Percentiles rank a stretch among this genome's conserved stretches.
Conservation (phyloP, 2,329 filamentous ascomycete species). For the Trichophyton simii region DNA sequence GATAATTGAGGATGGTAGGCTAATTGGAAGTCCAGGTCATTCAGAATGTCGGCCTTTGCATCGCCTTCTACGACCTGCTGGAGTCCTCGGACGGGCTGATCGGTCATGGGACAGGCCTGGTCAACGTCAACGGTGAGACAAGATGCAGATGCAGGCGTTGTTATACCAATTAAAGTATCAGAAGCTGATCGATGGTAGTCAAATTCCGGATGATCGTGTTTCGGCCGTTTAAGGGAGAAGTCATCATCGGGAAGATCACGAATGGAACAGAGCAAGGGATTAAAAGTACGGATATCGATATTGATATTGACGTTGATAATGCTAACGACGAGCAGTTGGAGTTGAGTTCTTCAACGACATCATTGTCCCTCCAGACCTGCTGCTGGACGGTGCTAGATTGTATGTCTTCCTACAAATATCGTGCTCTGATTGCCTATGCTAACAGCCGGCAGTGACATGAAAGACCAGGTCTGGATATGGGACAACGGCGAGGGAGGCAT, state of each 20-base stretch:
- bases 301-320: slow-evolving; percentile 10
- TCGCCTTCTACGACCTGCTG: slow-evolving; percentile 83
- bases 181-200: slow-evolving; percentile 39
- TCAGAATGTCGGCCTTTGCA: slow-evolving; percentile 84
- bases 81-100: slow-evolving; percentile 87
- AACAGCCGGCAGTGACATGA: slow-evolving; percentile 45
- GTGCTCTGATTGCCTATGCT: slow-evolving; percentile 13
- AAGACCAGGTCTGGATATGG: slow-evolving; percentile 77
- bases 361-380: slow-evolving; percentile 58
- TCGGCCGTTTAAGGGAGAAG: slow-evolving; percentile 88
- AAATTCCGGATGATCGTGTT: slow-evolving; percentile 92
- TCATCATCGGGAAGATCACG: slow-evolving; percentile 73
- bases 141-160: not conserved
- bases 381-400: slow-evolving; percentile 68
- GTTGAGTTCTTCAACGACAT: slow-evolving; percentile 94
- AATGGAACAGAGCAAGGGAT: slow-evolving; percentile 61
- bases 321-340: slow-evolving; percentile 42
- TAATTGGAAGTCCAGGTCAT: slow-evolving; percentile 49
- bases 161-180: not conserved
- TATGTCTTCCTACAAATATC: slow-evolving; percentile 25
- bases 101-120: slow-evolving; percentile 78
- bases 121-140: slow-evolving; percentile 72
- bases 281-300: slow-evolving; percentile 39
- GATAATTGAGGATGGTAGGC: not conserved
- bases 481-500: slow-evolving; percentile 56